Base-by-base conservation (phyloP, 192 early-diverging fungal species). In the Entomortierella chlamydospora region DNA sequence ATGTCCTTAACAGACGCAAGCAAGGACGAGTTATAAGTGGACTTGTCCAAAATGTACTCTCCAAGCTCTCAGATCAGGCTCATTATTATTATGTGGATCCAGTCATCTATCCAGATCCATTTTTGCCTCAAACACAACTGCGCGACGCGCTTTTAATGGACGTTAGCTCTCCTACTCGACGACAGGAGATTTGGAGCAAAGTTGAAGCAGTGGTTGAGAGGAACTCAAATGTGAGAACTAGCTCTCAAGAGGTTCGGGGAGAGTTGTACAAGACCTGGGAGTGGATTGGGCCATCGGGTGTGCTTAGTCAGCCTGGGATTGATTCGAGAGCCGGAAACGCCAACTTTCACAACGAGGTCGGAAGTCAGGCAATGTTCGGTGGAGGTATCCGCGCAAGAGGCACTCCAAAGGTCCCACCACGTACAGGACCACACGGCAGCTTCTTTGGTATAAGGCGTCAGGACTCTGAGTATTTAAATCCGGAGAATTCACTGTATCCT, bases 211-310 rank as follows among this genome's bases (percentile, higher is more conserved):
- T 87, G 7, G 89, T 91, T 6, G 90, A 90, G 70, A 81, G 83
- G 13, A 91, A 87, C 39, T 85, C 90, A 20, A 91, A 91, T 60
- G 90, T 91, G 22, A 84, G 90, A 15, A 82, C 85, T n/a, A 72
- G 84, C 10, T 85, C 85, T 13, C 86, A 87, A 22, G 87, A 87
- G 5, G 83, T 89, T 3, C 83, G 85, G 0, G 90, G 90, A 17
- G 90, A 91, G 65, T 81, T 85, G 11, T 87, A 89, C 68, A 82
- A 87, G n/a, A 83, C 83, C 51, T 91, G 90, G 90, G 90, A 91
- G 50, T 91, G 90, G 90, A 87, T 91, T 25, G 90, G 90, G 1
- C 80, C 76, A 1, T 47, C 76, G 4, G 68, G 76, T 8, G 68
- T 70, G 2, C 50, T 70, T 45, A 34, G 49, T 12, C 60, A 78